Conservation (phyloP, 2,329 filamentous ascomycete species). For the Trichoderma oligosporum region DNA sequence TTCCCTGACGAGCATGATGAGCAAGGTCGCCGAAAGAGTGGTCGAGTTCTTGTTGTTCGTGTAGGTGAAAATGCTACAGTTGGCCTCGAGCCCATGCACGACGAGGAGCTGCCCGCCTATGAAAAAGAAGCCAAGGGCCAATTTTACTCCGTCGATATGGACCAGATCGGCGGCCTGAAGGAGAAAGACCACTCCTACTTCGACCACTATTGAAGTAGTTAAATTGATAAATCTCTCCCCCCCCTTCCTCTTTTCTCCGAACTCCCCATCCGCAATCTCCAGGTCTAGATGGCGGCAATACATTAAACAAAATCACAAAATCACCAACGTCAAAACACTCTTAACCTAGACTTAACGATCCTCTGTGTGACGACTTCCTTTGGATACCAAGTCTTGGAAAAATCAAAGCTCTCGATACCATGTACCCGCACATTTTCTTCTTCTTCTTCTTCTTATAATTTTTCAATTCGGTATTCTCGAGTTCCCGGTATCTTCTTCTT, state of each 20-base stretch:
- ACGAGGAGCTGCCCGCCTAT: slow-evolving; percentile 80
- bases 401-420: slow-evolving; percentile 18
- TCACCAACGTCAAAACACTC: neutral
- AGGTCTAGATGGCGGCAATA: slow-evolving; percentile 3
- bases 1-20: slow-evolving; percentile 95
- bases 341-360: slow-evolving; percentile 16
- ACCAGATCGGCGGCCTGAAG: slow-evolving; percentile 88
- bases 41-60: slow-evolving; percentile 84
- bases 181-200: slow-evolving; percentile 65
- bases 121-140: slow-evolving; percentile 73
- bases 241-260: neutral
- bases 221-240: neutral
- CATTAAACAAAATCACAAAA: neutral
- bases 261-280: neutral
- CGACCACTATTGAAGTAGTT: slow-evolving; percentile 29
- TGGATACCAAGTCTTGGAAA: slow-evolving; percentile 20
- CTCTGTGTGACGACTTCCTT: slow-evolving; percentile 20
- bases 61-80: slow-evolving; percentile 82
- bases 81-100: slow-evolving; percentile 81
- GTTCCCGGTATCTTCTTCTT: slow-evolving; percentile 1
- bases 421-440: slow-evolving; percentile 1
- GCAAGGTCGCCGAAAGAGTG: slow-evolving; percentile 73
- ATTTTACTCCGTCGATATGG: slow-evolving; percentile 92
- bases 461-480: slow-evolving; percentile 17
- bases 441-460: slow-evolving; percentile 8